Evolutionary conservation across 768 basidiomycete genomes (phyloP), one percentile per base, ranked within the genome.

Genomic region (Tulasnella sp.): DNA sequence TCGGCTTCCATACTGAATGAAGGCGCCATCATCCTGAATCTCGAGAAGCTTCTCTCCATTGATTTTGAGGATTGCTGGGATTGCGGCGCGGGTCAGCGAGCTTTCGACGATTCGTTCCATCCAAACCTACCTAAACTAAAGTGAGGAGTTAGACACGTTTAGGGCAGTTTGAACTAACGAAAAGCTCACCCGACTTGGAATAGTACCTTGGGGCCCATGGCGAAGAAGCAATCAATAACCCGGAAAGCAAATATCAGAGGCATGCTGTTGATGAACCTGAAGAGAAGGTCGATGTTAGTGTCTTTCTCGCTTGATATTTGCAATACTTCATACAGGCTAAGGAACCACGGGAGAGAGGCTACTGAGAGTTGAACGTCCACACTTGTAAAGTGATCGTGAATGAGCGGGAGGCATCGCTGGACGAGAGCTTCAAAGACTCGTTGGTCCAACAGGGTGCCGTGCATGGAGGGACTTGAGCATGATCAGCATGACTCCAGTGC

Each of bases 161-260:
- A 5, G 61, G 16, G 16, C 29, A 35, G 11, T 1, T 1, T 67
- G 4, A 67, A 13, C 16, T 67, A 35, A 67, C 10, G 11, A 67
- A 35, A 70, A 1, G 85, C 92, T 84, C 83, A 96, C 94, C 96
- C 97, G 75, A 99, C 94, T 89, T 99, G 98, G 87, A 99, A 99
- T 57, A 99, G 86, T 1, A 99, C 98, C 82, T 97, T 99, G 0
- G 96, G 95, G 0, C 98, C 98, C 97, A 99, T 98, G 81, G 95
- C 96, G 85, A 98, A 92, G 86, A 98, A 96, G 83, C 96, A 98
- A 83, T 99, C 96, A 2, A 96, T 95, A 82, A 98, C 94, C 42
- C 98, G 90, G 87, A 98, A 99, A 0, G 97, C 97, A 82, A 99
- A 99, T 57, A 99, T 91, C 90, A 99, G 92, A 1, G 96, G 94